A percentile compares a stretch with the other conserved stretches of the same genome.
phyloP scores from a whole-genome alignment of 208 protist genomes.

The Porcisia deanei region DNA sequence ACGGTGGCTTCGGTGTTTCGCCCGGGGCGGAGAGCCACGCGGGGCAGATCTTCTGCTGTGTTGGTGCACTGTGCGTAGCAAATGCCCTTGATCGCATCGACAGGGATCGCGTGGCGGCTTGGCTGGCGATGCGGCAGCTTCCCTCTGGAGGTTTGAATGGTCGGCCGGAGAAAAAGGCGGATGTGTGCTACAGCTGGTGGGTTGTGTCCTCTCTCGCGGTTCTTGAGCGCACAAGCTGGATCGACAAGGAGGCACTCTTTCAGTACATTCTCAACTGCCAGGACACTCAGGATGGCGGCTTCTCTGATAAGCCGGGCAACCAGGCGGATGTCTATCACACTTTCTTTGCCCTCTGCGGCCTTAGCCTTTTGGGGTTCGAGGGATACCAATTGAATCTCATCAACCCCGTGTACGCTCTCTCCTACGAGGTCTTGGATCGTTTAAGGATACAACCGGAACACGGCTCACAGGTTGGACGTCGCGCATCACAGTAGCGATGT shows the following conservation, averaged over 20 bases:
- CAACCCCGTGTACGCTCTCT: slow-evolving; percentile 91
- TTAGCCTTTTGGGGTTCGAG: slow-evolving; percentile 92
- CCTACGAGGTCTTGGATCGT: slow-evolving; percentile 76
- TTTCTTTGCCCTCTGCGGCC: slow-evolving; percentile 98
- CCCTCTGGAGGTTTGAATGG: slow-evolving; percentile 98
- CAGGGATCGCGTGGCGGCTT: slow-evolving; percentile 94
- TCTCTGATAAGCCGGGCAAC: slow-evolving; percentile 98
- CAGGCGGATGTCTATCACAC: slow-evolving; percentile 99
- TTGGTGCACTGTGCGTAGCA: slow-evolving; percentile 96
- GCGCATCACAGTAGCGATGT: background rate
- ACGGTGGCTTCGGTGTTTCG: slow-evolving; percentile 97
- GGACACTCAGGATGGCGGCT: slow-evolving; percentile 96
- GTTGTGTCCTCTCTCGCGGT: slow-evolving; percentile 96
- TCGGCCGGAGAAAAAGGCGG: slow-evolving; percentile 98
- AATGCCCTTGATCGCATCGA: slow-evolving; percentile 91
- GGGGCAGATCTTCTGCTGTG: slow-evolving; percentile 98
- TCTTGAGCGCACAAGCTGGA: slow-evolving; percentile 94
- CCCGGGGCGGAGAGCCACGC: slow-evolving; percentile 97
- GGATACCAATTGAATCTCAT: slow-evolving; percentile 67
- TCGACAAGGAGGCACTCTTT: slow-evolving; percentile 92
- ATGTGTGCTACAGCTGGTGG: slow-evolving; percentile 99
- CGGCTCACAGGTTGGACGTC: slow-evolving; percentile 55
- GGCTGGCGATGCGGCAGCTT: slow-evolving; percentile 98
- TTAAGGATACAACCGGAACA: slow-evolving; percentile 51
- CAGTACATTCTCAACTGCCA: slow-evolving; percentile 96